Percentiles rank a stretch among this genome's conserved stretches.
These are phyloP conservation scores for Amanita fuliginea DNA, from an alignment of 768 basidiomycete species.

Conservation along the genomic window DNA sequence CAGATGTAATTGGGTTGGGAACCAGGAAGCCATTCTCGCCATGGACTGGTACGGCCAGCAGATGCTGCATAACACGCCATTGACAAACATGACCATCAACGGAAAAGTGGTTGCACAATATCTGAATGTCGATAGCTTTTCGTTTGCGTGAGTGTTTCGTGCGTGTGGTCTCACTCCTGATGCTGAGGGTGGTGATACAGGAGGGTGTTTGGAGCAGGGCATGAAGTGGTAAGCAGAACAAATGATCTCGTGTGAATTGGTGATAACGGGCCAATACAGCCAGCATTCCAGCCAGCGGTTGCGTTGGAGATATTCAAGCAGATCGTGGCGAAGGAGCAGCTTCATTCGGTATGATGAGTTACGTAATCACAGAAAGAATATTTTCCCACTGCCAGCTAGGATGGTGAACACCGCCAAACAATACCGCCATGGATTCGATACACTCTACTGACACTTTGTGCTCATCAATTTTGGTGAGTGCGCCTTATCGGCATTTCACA, in stretches of 20 bases:
- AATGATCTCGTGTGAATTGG: background rate
- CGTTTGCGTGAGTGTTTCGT: slow-evolving; percentile 43
- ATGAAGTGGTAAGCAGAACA: slow-evolving; percentile 42
- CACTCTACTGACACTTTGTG: no score
- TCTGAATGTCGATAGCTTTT: slow-evolving; percentile 57
- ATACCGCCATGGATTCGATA: no score
- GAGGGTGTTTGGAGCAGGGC: slow-evolving; percentile 46
- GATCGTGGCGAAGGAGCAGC: slow-evolving; percentile 34
- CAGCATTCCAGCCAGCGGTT: slow-evolving; percentile 51
- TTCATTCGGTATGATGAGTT: slow-evolving; percentile 34
- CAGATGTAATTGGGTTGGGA: slow-evolving; percentile 40
- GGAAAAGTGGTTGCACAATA: slow-evolving; percentile 43
- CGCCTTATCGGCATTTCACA: no score
- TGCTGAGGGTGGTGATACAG: slow-evolving; percentile 17
- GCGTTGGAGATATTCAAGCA: slow-evolving; percentile 51
- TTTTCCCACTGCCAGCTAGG: no score
- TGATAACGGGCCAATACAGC: slow-evolving; percentile 19
- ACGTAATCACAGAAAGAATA: no score
- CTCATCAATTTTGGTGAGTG: no score
- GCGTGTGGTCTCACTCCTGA: background rate
- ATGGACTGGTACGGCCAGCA: slow-evolving; percentile 37
- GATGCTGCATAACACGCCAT: slow-evolving; percentile 23
- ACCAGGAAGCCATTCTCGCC: slow-evolving; percentile 27
- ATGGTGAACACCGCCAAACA: no score
- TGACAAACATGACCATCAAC: slow-evolving; percentile 47